phyloP scores from a whole-genome alignment of 768 basidiomycete species.

The Boletus rex-veris region DNA sequence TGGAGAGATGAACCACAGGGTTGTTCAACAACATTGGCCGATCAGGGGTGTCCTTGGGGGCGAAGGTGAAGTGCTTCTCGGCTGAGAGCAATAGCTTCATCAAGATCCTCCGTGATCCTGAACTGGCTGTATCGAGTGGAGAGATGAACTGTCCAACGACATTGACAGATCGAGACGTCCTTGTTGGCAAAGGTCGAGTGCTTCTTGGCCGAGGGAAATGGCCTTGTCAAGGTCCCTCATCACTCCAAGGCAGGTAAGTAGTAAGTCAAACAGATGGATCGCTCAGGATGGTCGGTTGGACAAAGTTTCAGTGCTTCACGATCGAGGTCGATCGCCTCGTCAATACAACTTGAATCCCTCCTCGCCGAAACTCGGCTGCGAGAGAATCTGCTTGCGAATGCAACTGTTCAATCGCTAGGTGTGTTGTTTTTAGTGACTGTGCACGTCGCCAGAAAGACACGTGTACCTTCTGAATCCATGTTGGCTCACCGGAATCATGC shows the following conservation, averaged over 20 bases:
- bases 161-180: not conserved
- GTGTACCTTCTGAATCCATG: not conserved
- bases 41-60: not conserved
- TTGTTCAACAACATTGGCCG: not conserved
- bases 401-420: not conserved
- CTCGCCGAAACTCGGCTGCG: no score
- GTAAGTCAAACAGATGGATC: no score
- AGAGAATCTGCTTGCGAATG: no score
- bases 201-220: not conserved
- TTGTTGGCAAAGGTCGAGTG: not conserved
- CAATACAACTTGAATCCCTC: not conserved
- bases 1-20: not conserved
- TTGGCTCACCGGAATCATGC: not conserved
- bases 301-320: no score
- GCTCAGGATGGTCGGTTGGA: no score
- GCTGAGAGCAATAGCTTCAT: not conserved
- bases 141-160: not conserved
- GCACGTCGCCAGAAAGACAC: not conserved
- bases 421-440: not conserved
- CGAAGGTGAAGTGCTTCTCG: not conserved
- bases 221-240: not conserved
- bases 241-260: no score
- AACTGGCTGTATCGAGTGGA: not conserved
- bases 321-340: not conserved
- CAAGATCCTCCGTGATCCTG: not conserved